Evolutionary conservation across 192 early-diverging fungal genomes (phyloP).

Genomic region (Entophlyctis helioformis): DNA sequence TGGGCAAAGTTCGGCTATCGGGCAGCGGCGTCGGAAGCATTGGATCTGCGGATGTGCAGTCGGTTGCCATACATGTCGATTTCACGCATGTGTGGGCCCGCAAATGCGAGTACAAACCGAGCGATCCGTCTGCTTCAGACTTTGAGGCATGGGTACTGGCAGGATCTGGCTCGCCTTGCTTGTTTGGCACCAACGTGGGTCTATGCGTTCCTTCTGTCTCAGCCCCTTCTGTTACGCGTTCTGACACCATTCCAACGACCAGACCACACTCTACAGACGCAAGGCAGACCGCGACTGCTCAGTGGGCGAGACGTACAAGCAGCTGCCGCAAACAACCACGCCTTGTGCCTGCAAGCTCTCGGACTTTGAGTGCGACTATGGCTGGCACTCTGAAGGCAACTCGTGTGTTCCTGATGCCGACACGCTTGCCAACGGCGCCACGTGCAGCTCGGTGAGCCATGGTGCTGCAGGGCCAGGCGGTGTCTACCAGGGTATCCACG

Average conservation of each 20-base stretch:
- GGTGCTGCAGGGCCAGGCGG: too few species aligned
- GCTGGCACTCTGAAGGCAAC: too few species aligned
- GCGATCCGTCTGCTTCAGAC: slow-evolving; percentile 44
- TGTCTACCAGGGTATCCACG: too few species aligned
- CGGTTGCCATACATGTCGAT: slow-evolving; percentile 50
- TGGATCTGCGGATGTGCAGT: slow-evolving; percentile 2
- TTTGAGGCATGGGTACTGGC: slow-evolving; percentile 69
- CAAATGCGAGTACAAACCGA: slow-evolving; percentile 49
- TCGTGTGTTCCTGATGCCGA: too few species aligned
- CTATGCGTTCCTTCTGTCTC: slow-evolving; percentile 25
- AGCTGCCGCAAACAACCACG: background rate
- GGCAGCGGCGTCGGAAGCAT: background rate
- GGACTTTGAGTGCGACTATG: slow-evolving; percentile 44
- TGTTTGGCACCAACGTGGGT: slow-evolving; percentile 64
- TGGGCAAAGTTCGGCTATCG: slow-evolving; percentile 4
- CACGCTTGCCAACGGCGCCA: too few species aligned
- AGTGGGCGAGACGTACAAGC: slow-evolving; percentile 13
- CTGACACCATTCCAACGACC: background rate
- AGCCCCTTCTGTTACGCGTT: slow-evolving; percentile 12
- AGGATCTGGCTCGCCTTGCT: slow-evolving; percentile 33
- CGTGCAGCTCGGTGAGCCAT: too few species aligned
- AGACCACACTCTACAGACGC: slow-evolving; percentile 28
- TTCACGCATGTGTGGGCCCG: slow-evolving; percentile 48
- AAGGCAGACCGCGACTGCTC: slow-evolving; percentile 22
- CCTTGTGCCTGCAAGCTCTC: slow-evolving; percentile 27